These are phyloP conservation scores for Tetrahymena malaccensis DNA, from an alignment of 73 alveolate genomes.

Conservation along the genomic window DNA sequence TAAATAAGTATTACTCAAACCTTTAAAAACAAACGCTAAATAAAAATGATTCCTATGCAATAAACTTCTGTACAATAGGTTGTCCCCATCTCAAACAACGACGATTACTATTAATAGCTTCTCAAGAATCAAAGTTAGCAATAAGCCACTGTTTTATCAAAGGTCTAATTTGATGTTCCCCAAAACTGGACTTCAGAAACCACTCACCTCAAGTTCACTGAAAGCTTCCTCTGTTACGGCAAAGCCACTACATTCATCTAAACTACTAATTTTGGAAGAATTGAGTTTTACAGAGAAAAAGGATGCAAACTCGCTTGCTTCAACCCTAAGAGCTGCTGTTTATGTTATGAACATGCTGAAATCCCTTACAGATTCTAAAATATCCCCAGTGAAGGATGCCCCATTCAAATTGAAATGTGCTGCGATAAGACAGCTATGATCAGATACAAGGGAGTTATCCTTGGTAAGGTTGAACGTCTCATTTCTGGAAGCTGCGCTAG, in stretches of 20 bases:
- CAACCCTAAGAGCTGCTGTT: neutral
- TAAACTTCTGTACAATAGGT: too few relatives aligned
- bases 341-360: neutral
- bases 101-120: neutral
- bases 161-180: neutral
- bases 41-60: neutral
- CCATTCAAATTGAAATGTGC: neutral
- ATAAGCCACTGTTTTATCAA: neutral
- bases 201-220: neutral
- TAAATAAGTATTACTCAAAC: too few relatives aligned
- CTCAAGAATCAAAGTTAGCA: neutral
- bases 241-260: neutral
- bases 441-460: neutral
- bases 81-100: too few relatives aligned
- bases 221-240: neutral
- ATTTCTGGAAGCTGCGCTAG: neutral
- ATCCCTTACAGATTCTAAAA: neutral
- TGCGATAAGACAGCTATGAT: neutral
- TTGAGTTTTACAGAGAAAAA: neutral
- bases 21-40: too few relatives aligned
- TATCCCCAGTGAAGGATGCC: neutral
- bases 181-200: neutral
- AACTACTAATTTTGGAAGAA: neutral
- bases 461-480: neutral
- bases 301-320: neutral